Conservation (phyloP, 345 rosid species). For the Bruguiera sexangula region DNA sequence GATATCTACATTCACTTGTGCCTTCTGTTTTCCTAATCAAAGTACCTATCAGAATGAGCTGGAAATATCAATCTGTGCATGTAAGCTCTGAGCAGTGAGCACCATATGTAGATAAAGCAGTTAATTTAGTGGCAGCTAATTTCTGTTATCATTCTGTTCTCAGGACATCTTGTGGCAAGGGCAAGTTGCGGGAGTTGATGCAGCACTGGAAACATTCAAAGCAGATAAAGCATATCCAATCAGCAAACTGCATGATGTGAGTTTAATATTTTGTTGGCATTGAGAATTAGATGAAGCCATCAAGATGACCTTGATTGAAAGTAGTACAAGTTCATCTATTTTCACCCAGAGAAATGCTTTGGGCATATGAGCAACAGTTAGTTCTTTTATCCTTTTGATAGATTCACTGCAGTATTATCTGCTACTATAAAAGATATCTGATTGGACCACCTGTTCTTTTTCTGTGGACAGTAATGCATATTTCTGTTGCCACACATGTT, state of each 20-base stretch:
- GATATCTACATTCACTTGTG: neutral
- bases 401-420: no score
- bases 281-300: conserved; percentile 4
- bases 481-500: no score
- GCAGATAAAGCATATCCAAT: conserved; percentile 85
- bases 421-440: no score
- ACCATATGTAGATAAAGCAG: neutral
- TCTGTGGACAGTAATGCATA: no score
- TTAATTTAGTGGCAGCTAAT: neutral
- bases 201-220: conserved; percentile 69
- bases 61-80: conserved; percentile 7
- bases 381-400: neutral
- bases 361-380: neutral
- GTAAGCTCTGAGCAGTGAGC: neutral
- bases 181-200: conserved; percentile 81
- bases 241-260: conserved; percentile 61
- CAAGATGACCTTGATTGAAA: neutral
- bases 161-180: conserved; percentile 96
- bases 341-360: neutral
- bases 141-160: conserved; percentile 13
- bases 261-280: conserved; percentile 21
- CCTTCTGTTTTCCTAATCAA: neutral
- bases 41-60: conserved; percentile 1
- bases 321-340: neutral
- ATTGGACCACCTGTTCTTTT: no score